phyloP scores from a whole-genome alignment of 768 basidiomycete species.

The Paxillus involutus region DNA sequence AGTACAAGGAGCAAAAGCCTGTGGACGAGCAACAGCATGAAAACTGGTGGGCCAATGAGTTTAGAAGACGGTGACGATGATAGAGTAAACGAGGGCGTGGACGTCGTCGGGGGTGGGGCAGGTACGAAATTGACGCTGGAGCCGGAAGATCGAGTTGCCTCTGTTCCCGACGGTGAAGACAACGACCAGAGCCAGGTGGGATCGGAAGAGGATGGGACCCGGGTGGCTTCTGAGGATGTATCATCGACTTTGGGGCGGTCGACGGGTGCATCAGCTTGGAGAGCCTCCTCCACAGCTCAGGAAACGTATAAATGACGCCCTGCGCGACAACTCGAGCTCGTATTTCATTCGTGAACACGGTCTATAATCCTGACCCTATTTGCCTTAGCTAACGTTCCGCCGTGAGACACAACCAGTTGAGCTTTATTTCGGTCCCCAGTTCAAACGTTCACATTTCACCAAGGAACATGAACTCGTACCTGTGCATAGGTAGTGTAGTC shows the following conservation, averaged over 20 bases:
- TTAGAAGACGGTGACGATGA: conserved; percentile 42
- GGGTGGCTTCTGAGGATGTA: conserved; percentile 12
- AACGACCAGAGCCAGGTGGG: conserved; percentile 6
- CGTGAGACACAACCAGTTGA: neutral
- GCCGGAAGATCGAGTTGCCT: conserved; percentile 6
- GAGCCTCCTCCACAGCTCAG: conserved; percentile 1
- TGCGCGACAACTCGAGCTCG: too few species aligned
- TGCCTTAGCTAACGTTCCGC: too few species aligned
- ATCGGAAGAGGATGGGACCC: conserved; percentile 2
- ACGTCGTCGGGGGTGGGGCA: conserved; percentile 14
- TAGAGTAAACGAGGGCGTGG: conserved; percentile 19
- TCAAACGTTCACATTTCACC: neutral
- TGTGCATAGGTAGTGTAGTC: conserved; percentile 68
- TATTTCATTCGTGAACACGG: too few species aligned
- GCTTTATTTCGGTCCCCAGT: neutral
- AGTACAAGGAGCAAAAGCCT: conserved; percentile 54
- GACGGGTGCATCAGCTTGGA: conserved; percentile 19
- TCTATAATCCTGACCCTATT: too few species aligned
- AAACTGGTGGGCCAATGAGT: conserved; percentile 54
- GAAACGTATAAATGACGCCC: conserved; percentile 1
- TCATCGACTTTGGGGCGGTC: conserved; percentile 28
- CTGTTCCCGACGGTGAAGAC: conserved; percentile 2
- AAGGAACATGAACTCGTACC: conserved; percentile 11
- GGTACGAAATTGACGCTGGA: conserved; percentile 8
- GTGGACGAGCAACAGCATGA: conserved; percentile 60